Base-by-base conservation (phyloP, 1,284 basidiomycete species). In the Rhizopogon parksii region DNA sequence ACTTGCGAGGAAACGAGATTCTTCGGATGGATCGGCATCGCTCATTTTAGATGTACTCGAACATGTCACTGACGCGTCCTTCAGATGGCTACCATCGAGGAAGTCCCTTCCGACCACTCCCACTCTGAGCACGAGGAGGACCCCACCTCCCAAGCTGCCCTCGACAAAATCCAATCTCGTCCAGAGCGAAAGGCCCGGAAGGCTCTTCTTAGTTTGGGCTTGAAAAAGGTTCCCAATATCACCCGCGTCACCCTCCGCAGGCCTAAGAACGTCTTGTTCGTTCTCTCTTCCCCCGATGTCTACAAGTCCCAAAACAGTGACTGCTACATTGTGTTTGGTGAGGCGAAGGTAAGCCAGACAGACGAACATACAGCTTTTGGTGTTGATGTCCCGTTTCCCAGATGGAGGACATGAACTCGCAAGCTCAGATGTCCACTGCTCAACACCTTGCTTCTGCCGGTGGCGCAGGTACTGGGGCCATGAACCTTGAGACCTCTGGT, bases 271-370 rank as follows among this genome's bases (percentile, higher is more conserved):
- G 91, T 94, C 58, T 83, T 99, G 55, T 91, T 97, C 69, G 95
- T 98, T 57, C 83, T 99, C 62, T 82, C 91, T 55, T 78, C 88
- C 53, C 95, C 96, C 49, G 95, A 99, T 61, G 95, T 99, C 49
- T 99, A 92, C 86, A 98, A 97, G 79, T 94, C 93, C 48, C 85
- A 90, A 47, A 91, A 91, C 73, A 94, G 91, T 64, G 96, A 99
- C 73, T 92, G 89, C 73, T 98, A 99, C 80, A 93, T 99, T 68
- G 93, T 99, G 58, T 99, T 98, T 63, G 95, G 95, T 61, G 95
- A 99, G 78, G 94, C 93, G 60, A 96, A 95, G 82, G 85, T 87
- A 50, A 40, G 37, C 25, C 8, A 19, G 11, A 35, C 19, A 12
- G n/a, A 50, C 50, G 51, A 27, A 32, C 45, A 54, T 35, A 4